Conservation (phyloP, 495 filamentous ascomycete genomes). For the Achaetomiella virescens region DNA sequence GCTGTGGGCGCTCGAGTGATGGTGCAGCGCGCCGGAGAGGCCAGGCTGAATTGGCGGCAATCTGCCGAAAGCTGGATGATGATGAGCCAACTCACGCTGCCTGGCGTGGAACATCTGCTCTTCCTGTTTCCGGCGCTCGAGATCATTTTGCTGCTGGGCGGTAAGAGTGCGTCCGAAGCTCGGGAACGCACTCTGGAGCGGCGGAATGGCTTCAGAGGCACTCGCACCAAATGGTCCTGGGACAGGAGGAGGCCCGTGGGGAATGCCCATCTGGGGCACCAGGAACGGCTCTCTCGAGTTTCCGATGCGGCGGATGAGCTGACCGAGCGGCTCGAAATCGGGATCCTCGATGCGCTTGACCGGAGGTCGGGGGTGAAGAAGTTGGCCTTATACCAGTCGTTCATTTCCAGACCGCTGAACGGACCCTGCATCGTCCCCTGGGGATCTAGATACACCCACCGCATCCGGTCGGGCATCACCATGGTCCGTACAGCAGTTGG, state of each 20-base stretch:
- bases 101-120: constrained; percentile 95
- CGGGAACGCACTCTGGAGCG: constrained; percentile 91
- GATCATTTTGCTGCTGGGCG: constrained; percentile 93
- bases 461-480: constrained; percentile 99
- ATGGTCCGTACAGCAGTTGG: constrained; percentile 73
- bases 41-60: constrained; percentile 62
- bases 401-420: constrained; percentile 96
- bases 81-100: constrained; percentile 76
- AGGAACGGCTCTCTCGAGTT: constrained; percentile 97
- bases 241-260: constrained; percentile 64
- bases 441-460: constrained; percentile 96
- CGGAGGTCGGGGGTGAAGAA: constrained; percentile 93
- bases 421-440: constrained; percentile 87
- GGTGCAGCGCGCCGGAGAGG: constrained; percentile 67
- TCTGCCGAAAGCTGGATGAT: constrained; percentile 62
- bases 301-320: constrained; percentile 90
- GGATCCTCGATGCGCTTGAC: constrained; percentile 89
- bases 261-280: constrained; percentile 90
- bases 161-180: constrained; percentile 97
- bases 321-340: constrained; percentile 94
- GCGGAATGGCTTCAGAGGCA: constrained; percentile 70
- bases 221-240: constrained; percentile 41
- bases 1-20: constrained; percentile 90
- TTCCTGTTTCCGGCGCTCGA: constrained; percentile 94
- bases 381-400: constrained; percentile 98